Conservation (phyloP, 2,329 filamentous ascomycete species). For the Apiospora malaysiana region DNA sequence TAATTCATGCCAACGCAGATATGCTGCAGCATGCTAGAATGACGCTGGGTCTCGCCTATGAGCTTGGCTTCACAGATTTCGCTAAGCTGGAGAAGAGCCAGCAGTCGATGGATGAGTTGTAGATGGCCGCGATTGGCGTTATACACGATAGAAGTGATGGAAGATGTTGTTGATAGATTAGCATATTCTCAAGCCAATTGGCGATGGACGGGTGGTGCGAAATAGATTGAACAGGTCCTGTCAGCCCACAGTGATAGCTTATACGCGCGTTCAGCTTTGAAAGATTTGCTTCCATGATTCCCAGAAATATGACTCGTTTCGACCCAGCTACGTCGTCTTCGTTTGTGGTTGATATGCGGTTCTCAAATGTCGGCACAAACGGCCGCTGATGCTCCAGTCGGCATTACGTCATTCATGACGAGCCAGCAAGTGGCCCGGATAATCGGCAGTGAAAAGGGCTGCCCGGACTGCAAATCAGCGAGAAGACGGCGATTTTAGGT, state of each 20-base stretch:
- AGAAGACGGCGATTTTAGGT: background rate
- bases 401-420: slow-evolving; percentile 13
- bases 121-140: background rate
- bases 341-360: background rate
- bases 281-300: background rate
- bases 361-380: background rate
- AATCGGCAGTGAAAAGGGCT: slow-evolving; percentile 1
- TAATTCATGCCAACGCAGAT: slow-evolving; percentile 44
- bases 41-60: slow-evolving; percentile 82
- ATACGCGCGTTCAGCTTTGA: background rate
- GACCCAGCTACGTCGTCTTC: background rate
- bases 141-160: background rate
- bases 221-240: background rate
- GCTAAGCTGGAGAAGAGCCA: slow-evolving; percentile 45
- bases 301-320: background rate
- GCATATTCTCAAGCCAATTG: background rate
- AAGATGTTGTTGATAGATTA: background rate
- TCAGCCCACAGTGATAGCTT: background rate
- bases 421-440: background rate
- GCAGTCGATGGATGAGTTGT: slow-evolving; percentile 44
- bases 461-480: background rate
- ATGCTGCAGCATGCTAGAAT: slow-evolving; percentile 91
- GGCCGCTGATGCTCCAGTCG: background rate
- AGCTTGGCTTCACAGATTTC: slow-evolving; percentile 80
- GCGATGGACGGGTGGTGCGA: background rate